phyloP scores from a whole-genome alignment of 352 stramenopile genomes.

The Aphanomyces invadans region DNA sequence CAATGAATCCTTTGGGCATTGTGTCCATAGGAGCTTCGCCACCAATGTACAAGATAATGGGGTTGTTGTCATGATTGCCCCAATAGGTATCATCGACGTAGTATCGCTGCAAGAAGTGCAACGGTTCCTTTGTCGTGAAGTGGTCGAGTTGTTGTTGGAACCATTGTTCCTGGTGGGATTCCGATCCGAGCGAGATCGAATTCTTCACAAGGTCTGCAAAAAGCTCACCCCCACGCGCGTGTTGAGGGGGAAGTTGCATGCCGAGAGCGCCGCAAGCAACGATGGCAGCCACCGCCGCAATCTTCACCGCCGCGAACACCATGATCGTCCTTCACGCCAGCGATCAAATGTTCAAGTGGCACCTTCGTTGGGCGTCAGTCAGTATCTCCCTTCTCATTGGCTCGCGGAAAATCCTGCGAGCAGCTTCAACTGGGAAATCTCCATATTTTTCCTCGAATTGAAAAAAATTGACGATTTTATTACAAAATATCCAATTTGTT shows the following conservation, averaged over 20 bases:
- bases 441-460: neutral
- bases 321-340: neutral
- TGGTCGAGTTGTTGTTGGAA: constrained; percentile 67
- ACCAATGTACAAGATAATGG: constrained; percentile 81
- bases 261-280: neutral
- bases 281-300: neutral
- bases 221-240: constrained; percentile 16
- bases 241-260: constrained; percentile 13
- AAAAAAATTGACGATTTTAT: too few relatives aligned
- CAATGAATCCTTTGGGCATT: constrained; percentile 53
- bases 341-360: neutral
- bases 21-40: constrained; percentile 62
- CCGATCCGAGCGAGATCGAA: neutral
- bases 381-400: neutral
- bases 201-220: constrained; percentile 13
- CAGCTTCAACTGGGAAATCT: neutral
- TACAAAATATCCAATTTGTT: too few relatives aligned
- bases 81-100: constrained; percentile 66
- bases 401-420: neutral
- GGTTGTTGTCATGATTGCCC: constrained; percentile 35
- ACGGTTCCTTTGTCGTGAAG: constrained; percentile 35
- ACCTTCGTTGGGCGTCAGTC: neutral
- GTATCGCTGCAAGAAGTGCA: constrained; percentile 59
- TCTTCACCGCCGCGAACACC: neutral
- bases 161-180: constrained; percentile 37